A percentile compares a stretch with the other conserved stretches of the same genome.
phyloP scores from a whole-genome alignment of 2,329 filamentous ascomycete species.

The Arthrinium puccinioides region DNA sequence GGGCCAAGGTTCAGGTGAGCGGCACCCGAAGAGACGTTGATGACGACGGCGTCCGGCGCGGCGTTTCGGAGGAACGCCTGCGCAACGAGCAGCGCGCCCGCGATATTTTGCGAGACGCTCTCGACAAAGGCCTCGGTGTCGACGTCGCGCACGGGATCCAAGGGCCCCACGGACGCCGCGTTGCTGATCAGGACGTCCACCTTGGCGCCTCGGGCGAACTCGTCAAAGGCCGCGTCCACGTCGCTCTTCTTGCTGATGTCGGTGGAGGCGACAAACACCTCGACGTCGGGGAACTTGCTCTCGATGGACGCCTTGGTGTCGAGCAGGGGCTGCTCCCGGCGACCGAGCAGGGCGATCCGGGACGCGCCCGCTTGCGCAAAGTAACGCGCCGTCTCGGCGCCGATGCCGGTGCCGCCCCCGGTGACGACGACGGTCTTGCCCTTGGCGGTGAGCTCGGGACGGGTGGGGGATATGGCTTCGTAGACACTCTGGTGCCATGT shows the following conservation, averaged over 20 bases:
- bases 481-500: constrained; percentile 27
- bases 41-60: constrained; percentile 19
- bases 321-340: constrained; percentile 24
- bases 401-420: constrained; percentile 37
- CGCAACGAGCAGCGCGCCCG: constrained; percentile 22
- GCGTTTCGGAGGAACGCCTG: constrained; percentile 27
- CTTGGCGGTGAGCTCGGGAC: constrained; percentile 29
- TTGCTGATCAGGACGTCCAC: constrained; percentile 33
- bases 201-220: constrained; percentile 17
- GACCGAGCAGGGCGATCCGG: constrained; percentile 35
- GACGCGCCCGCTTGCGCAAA: constrained; percentile 37
- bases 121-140: constrained; percentile 25
- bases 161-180: constrained; percentile 24
- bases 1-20: constrained; percentile 23
- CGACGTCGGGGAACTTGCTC: constrained; percentile 23
- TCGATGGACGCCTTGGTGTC: constrained; percentile 28
- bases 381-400: constrained; percentile 29
- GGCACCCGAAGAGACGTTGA: constrained; percentile 26
- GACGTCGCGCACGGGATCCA: constrained; percentile 17
- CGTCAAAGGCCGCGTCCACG: constrained; percentile 24
- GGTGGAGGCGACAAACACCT: constrained; percentile 22
- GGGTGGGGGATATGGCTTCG: constrained; percentile 27
- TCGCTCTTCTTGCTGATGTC: constrained; percentile 23
- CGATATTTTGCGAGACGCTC: constrained; percentile 24
- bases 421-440: constrained; percentile 34